phyloP scores from a whole-genome alignment of 1,284 basidiomycete genomes.

The Marasmius oreades region DNA sequence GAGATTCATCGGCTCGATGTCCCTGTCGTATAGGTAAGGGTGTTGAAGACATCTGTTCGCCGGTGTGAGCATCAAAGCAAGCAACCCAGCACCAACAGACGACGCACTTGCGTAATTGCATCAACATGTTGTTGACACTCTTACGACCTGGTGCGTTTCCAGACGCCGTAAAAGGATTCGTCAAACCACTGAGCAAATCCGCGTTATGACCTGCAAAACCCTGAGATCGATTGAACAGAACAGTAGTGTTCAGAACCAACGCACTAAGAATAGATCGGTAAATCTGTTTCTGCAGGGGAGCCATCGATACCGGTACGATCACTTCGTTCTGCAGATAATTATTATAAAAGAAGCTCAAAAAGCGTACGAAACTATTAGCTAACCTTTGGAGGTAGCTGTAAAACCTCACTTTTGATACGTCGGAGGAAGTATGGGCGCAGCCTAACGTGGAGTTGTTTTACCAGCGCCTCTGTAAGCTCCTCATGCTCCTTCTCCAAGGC shows the following conservation, averaged over 20 bases:
- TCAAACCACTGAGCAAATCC: slow-evolving; percentile 58
- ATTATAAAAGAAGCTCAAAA: slow-evolving; percentile 12
- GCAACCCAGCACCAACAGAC: background rate
- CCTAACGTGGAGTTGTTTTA: slow-evolving; percentile 74
- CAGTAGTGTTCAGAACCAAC: slow-evolving; percentile 15
- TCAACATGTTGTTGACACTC: slow-evolving; percentile 77
- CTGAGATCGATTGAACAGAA: slow-evolving; percentile 7
- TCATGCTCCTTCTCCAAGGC: slow-evolving; percentile 69
- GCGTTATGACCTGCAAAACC: slow-evolving; percentile 59
- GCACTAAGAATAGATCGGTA: slow-evolving; percentile 81
- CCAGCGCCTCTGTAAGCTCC: slow-evolving; percentile 72
- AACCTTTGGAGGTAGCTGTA: slow-evolving; percentile 90
- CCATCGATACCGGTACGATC: slow-evolving; percentile 90
- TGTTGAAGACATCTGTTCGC: slow-evolving; percentile 74
- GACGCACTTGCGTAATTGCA: slow-evolving; percentile 80
- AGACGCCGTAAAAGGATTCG: slow-evolving; percentile 35
- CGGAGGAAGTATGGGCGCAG: slow-evolving; percentile 92
- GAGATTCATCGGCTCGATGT: slow-evolving; percentile 77
- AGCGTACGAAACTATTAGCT: background rate
- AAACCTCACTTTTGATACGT: slow-evolving; percentile 89
- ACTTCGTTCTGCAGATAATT: slow-evolving; percentile 64
- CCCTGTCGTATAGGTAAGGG: slow-evolving; percentile 82
- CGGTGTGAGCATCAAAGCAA: slow-evolving; percentile 11
- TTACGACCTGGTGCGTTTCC: slow-evolving; percentile 35
- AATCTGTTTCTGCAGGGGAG: slow-evolving; percentile 84